Base-by-base conservation (phyloP, 331 rosid genomes). In the Rhamnella rubrinervis region DNA sequence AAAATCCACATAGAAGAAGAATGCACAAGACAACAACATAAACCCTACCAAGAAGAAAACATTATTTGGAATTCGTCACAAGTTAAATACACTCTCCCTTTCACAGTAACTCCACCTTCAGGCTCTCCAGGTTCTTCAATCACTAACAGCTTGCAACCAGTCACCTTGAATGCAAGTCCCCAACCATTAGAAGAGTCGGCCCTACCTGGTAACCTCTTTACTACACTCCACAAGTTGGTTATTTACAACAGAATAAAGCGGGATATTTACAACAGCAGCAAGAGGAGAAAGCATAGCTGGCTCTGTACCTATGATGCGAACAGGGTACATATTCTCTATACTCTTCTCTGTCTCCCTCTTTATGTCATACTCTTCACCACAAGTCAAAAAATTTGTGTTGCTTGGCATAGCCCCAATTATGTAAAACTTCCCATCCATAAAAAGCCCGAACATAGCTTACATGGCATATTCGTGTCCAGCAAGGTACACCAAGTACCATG, bases 401-500 rank as follows among this genome's bases (percentile, higher is more conserved):
- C 74, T 59, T 23, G 77, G 51, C 82, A 77, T 61, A 18, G 77
- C 82, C 25, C 82, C 82, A 13, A 77, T 66, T 57, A 77, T 77
- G 41, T 66, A 72, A 62, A 77, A 77, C 70, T 77, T 77, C 18
- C 70, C 77, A 18, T 72, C 74, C 82, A 77, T 66, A 16, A 46
- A 66, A 77, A 71, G 1, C 82, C 77, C 1, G 82, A 66, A 55
- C 82, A 71, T 3, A 71, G 11, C 18, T 70, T 66, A 23, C 82
- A 70, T 3, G 70, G 70, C 31, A 63, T 46, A 9, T 6, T 66
- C 77, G 71, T 20, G 23, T 41, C 67, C 1, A 74, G 70, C 67
- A 77, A 56, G 11, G 28, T 63, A 35, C 46, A 53, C 82, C 82
- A 78, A 2, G 61, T 71, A 21, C 74, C 77, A 6, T 11, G 25